Percentiles rank a stretch among this genome's conserved stretches.
These are phyloP conservation scores for Aureobasidium subglaciale DNA, from an alignment of 2,329 filamentous ascomycete genomes.

Conservation along the genomic window DNA sequence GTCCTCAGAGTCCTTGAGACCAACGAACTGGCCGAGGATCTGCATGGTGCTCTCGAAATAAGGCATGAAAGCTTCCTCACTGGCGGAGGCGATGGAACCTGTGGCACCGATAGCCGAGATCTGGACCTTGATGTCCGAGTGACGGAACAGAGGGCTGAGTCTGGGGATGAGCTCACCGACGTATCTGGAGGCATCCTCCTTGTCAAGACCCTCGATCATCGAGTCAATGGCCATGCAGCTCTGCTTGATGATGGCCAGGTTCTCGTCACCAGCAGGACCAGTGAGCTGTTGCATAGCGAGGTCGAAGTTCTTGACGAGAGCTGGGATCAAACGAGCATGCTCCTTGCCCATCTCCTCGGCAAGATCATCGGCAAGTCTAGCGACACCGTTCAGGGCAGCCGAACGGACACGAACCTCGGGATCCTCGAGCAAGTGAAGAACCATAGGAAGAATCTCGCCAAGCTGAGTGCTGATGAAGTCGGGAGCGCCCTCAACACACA, in stretches of 20 bases:
- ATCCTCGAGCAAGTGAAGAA: slow-evolving; percentile 78
- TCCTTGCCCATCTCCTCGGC: slow-evolving; percentile 81
- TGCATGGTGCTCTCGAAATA: slow-evolving; percentile 90
- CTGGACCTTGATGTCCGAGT: slow-evolving; percentile 85
- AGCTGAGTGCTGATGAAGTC: slow-evolving; percentile 96
- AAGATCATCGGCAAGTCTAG: slow-evolving; percentile 86
- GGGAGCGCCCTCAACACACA: slow-evolving; percentile 91
- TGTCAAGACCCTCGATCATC: slow-evolving; percentile 77
- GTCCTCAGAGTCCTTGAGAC: slow-evolving; percentile 81
- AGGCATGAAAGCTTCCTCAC: slow-evolving; percentile 76
- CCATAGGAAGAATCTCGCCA: slow-evolving; percentile 72
- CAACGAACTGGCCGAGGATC: slow-evolving; percentile 74
- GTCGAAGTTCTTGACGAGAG: slow-evolving; percentile 82
- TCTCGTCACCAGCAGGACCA: slow-evolving; percentile 61
- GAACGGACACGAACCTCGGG: slow-evolving; percentile 76
- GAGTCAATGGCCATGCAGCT: slow-evolving; percentile 88
- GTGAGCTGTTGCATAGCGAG: slow-evolving; percentile 63
- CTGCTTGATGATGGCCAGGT: slow-evolving; percentile 77
- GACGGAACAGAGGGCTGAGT: slow-evolving; percentile 74
- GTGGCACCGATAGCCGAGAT: slow-evolving; percentile 81
- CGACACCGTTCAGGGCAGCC: slow-evolving; percentile 79
- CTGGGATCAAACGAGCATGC: slow-evolving; percentile 76
- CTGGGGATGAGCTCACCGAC: slow-evolving; percentile 75
- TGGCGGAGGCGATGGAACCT: slow-evolving; percentile 80
- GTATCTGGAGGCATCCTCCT: slow-evolving; percentile 73